Base-by-base conservation (phyloP, 2,329 filamentous ascomycete species). In the Mycocentrospora acerina region DNA sequence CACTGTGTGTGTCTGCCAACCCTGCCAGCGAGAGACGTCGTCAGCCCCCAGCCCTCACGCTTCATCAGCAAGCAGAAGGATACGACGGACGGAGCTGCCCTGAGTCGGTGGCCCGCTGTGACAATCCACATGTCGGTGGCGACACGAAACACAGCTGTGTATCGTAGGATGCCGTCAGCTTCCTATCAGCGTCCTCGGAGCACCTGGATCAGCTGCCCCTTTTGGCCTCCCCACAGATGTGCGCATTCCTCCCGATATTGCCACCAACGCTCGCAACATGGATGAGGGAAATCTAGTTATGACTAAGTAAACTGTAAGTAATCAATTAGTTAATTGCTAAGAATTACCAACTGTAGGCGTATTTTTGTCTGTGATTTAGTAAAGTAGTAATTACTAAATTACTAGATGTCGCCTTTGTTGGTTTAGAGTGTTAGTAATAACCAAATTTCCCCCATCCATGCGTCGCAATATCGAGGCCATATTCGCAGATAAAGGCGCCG, bases 131-230 rank as follows among this genome's bases (percentile, higher is more conserved):
- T 29, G 44, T 46, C 46, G 40, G 56, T 57, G 56, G 49, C 56
- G 45, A 53, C 50, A 51, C 57, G 53, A 57, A 58, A 57, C 56
- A 22, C 19, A 55, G 46, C 46, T 41, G 40, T 45, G 50, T 59
- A 53, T 60, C 55, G 55, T 60, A 58, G 58, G 44, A 52, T 47
- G 42, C 43, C 53, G 44, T 54, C 51, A 55, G 53, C 55, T 40
- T 42, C 49, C 51, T 46, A 54, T 54, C 35, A 44, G 46, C 46
- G 49, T 39, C 35, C 39, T 34, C 44, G 46, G 42, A 36, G 13
- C 35, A 35, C 30, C 37, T 47, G 35, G 24, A 39, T 40, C 45
- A 40, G 37, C 42, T 46, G 29, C 45, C 42, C 42, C 39, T 42
- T 46, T 40, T 26, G 47, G 42, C 32, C 19, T 30, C 24, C 29